Conservation (phyloP, 495 filamentous ascomycete species). For the Aspergillus funiculosus region DNA sequence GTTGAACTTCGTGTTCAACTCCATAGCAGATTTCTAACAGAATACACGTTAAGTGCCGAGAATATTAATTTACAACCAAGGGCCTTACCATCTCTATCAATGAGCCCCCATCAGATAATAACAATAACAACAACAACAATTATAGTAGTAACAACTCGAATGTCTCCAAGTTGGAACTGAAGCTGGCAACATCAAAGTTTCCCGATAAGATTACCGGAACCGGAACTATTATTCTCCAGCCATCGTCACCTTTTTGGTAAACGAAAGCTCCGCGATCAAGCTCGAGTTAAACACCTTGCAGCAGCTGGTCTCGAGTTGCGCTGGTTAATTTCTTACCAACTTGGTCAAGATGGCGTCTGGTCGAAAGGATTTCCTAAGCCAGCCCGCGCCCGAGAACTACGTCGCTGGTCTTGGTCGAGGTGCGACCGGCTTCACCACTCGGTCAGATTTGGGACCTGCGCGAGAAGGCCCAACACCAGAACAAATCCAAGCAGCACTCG, state of each 20-base stretch:
- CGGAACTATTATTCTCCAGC: constrained; percentile 33
- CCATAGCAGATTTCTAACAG: too few relatives aligned
- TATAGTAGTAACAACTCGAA: too few relatives aligned
- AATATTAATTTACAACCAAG: too few relatives aligned
- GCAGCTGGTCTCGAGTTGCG: background rate
- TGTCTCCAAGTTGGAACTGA: background rate
- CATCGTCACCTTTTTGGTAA: constrained; percentile 1
- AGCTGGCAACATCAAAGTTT: constrained; percentile 1
- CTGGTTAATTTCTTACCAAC: background rate
- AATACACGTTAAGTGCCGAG: too few relatives aligned
- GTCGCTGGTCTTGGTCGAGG: constrained; percentile 96
- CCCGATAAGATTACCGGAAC: constrained; percentile 42
- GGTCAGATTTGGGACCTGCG: constrained; percentile 93
- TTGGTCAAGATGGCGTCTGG: constrained; percentile 56
- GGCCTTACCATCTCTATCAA: too few relatives aligned
- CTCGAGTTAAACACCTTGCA: background rate
- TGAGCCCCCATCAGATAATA: too few relatives aligned
- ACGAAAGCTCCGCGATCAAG: constrained; percentile 1
- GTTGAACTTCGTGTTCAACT: too few relatives aligned
- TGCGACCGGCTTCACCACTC: constrained; percentile 95
- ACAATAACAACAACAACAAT: too few relatives aligned
- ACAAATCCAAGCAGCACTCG: constrained; percentile 94
- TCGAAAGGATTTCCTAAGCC: constrained; percentile 85
- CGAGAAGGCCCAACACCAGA: constrained; percentile 96
- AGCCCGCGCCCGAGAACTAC: constrained; percentile 94